Evolutionary conservation across 345 rosid species (phyloP).

Genomic region (Cochlearia excelsa): DNA sequence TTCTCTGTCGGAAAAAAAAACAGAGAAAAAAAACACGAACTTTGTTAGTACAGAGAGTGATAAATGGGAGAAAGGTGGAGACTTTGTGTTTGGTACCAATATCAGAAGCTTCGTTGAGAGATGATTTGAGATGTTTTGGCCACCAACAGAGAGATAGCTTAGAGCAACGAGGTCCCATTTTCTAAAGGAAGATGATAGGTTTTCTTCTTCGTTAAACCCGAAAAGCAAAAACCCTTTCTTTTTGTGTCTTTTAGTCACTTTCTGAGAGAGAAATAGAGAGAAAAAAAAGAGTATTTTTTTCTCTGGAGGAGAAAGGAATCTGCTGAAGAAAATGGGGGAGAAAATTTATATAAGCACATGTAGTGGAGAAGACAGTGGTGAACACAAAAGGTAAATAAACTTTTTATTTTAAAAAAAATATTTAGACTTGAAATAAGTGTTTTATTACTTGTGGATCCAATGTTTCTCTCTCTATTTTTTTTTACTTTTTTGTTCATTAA

Average conservation of each 20-base stretch:
- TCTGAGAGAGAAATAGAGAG: constrained; percentile 14
- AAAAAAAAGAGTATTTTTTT: constrained; percentile 1
- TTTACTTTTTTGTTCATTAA: background rate
- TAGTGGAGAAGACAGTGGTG: constrained; percentile 38
- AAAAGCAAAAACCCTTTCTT: constrained; percentile 34
- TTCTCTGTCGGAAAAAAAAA: constrained; percentile 42
- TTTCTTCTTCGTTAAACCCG: constrained; percentile 20
- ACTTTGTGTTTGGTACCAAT: constrained; percentile 41
- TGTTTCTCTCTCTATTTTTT: constrained; percentile 14
- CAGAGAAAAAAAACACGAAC: background rate
- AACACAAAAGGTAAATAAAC: constrained; percentile 25
- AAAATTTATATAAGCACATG: constrained; percentile 26
- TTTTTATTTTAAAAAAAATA: background rate
- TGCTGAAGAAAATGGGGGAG: constrained; percentile 30
- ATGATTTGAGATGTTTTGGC: constrained; percentile 66
- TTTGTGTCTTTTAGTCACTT: constrained; percentile 17
- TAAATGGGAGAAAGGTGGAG: constrained; percentile 23
- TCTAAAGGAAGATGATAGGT: constrained; percentile 11
- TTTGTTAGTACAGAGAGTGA: constrained; percentile 17
- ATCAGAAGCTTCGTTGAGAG: constrained; percentile 62
- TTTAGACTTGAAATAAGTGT: background rate
- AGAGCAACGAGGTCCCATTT: constrained; percentile 94
- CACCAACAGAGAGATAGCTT: constrained; percentile 83
- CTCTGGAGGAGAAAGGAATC: constrained; percentile 31
- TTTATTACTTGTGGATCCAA: constrained; percentile 44